Base-by-base conservation (phyloP, 2,329 filamentous ascomycete genomes). In the Neonectria neomacrospora region DNA sequence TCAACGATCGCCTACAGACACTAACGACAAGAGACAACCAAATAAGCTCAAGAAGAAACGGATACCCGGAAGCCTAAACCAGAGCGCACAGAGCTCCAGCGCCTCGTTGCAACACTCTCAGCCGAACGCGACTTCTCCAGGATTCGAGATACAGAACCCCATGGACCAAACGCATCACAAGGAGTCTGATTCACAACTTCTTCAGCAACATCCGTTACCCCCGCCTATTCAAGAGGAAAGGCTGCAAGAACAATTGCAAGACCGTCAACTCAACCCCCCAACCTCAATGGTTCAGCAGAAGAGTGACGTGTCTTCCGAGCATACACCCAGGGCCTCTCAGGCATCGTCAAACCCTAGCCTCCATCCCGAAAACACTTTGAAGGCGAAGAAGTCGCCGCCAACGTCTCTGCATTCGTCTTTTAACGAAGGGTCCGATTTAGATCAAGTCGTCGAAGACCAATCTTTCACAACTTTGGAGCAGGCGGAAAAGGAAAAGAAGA, bases 11-110 rank as follows among this genome's bases (percentile, higher is more conserved):
- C 88, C 90, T 1, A 84, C 85, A 0, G 78, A 80, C 22, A 85
- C 82, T 18, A 85, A 81, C 39, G 90, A 90, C 66, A 89, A 86
- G 71, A 87, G 92, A 48, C 91, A 90, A 75, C 93, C 94, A 0
- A 97, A 97, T 74, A 97, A 97, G 78, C 82, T 99, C 54, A 91
- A 91, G 77, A 98, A 98, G 83, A 97, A 93, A 78, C 85, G 90
- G 66, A 82, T 91, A 58, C 90, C 92, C 0, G 90, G 89, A 44
- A 93, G 92, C 73, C 80, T 91, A 22, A 94, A 93, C 70, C 90
- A 90, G 20, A 97, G 95, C 75, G 94, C 95, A 0, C 94, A 97
- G 67, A 97, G 94, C 74, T 98, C 96, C 16, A 91, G 88, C 7
- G 88, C 91, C 16, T 97, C 94, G 8, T 81, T 97, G 16, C 76